Base-by-base conservation (phyloP, 169 alveolate species). In the Cryptosporidium canis region DNA sequence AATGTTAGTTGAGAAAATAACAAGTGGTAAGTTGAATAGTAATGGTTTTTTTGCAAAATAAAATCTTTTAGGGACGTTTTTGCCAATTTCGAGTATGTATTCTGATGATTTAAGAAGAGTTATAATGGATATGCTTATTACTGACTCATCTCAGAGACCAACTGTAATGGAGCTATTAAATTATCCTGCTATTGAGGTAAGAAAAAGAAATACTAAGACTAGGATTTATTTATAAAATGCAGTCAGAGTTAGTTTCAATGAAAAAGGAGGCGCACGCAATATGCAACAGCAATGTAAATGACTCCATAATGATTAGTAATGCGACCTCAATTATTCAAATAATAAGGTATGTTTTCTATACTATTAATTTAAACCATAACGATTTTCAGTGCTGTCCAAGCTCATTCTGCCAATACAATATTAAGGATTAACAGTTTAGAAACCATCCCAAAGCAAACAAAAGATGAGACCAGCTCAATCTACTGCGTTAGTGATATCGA, bases 1-100 rank as follows among this genome's bases (percentile, higher is more conserved):
- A n/a, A 96, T 94, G 24, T 90, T 96, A 27, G 92, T 96, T 33
- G 83, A 94, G 21, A 96, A 94, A 90, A 96, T 96, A n/a, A 77
- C 72, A 27, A 56, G 58, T 37, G 87, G 87, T 77, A 77, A 44
- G 87, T 77, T 41, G 14, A 66, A n/a, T 9, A 4, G 3, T 7
- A n/a, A 27, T 33, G n/a, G 9, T 3, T n/a, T 39, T 12, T 21
- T 58, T 18, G 27, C 29, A 37, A 58, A 77, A 12, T 77, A 21
- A 41, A 39, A 0, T 11, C 39, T 11, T 0, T 7, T 21, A 77
- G 87, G 87, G 21, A 58, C 27, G 12, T 21, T 77, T 56, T 3
- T 39, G 16, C 87, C 87, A 9, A 77, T 77, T 41, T 37, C 68
- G 37, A 77, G 58, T 61, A 39, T 64, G 7, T 77, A 77, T 29